These are phyloP conservation scores for Diplogelasinospora grovesii DNA, from an alignment of 495 filamentous ascomycete genomes.

Conservation along the genomic window DNA sequence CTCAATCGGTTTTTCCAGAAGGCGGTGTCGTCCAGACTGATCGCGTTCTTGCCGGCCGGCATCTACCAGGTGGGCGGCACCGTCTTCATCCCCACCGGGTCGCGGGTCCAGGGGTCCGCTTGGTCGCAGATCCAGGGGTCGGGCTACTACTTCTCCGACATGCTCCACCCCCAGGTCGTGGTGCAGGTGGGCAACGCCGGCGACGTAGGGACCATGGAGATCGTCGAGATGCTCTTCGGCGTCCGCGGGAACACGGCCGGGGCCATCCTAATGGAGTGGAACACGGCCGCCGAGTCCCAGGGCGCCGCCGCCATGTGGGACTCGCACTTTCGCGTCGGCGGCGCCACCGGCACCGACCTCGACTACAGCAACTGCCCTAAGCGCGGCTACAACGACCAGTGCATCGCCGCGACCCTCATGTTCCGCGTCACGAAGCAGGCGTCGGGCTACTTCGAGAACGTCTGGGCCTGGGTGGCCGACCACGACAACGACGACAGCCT, in stretches of 20 bases:
- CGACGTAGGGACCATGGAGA: slow-evolving; percentile 44
- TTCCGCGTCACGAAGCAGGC: slow-evolving; percentile 43
- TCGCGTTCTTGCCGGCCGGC: slow-evolving; percentile 42
- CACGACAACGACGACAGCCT: slow-evolving; percentile 50
- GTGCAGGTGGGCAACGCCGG: slow-evolving; percentile 46
- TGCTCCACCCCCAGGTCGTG: slow-evolving; percentile 35
- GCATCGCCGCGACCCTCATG: slow-evolving; percentile 45
- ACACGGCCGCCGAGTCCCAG: slow-evolving; percentile 8
- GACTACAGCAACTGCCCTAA: slow-evolving; percentile 41
- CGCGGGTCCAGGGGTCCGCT: slow-evolving; percentile 19
- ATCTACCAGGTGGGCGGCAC: slow-evolving; percentile 26
- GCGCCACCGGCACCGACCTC: slow-evolving; percentile 59
- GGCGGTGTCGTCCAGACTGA: slow-evolving; percentile 36
- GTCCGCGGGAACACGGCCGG: slow-evolving; percentile 23
- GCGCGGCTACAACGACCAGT: slow-evolving; percentile 30
- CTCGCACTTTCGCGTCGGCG: slow-evolving; percentile 29
- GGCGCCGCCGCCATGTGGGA: slow-evolving; percentile 27
- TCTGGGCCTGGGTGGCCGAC: slow-evolving; percentile 56
- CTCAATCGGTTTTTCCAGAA: slow-evolving; percentile 43
- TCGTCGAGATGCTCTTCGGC: slow-evolving; percentile 38
- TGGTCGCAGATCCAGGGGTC: slow-evolving; percentile 24
- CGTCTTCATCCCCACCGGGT: slow-evolving; percentile 42
- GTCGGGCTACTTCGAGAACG: slow-evolving; percentile 52
- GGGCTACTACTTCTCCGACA: slow-evolving; percentile 40
- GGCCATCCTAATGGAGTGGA: slow-evolving; percentile 31